Base-by-base conservation (phyloP, 2,329 filamentous ascomycete genomes). In the Colletotrichum theobromicola region DNA sequence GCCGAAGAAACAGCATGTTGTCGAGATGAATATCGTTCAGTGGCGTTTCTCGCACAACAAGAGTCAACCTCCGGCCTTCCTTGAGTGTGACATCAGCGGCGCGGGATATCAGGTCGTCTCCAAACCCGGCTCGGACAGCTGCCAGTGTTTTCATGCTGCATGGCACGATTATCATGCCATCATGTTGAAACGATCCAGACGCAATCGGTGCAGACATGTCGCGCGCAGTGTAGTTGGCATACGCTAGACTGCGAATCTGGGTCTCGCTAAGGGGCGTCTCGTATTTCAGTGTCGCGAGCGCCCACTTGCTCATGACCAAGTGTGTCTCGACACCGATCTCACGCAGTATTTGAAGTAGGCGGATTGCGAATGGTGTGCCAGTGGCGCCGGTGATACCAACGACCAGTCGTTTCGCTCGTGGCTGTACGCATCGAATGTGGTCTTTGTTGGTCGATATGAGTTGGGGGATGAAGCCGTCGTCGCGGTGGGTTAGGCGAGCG, bases 321-420 rank as follows among this genome's bases (percentile, higher is more conserved):
- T 88, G 85, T 0, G 87, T 88, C 78, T 89, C 87, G 21, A 88
- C 77, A n/a, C 84, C 80, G 10, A 88, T 81, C 0, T 77, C 75
- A 2, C 84, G 84, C 0, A 89, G 83, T 3, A 81, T 79, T 7
- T 81, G 79, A 7, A 88, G 84, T 0, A 84, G 76, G 15, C 83
- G 83, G 71, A 88, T 86, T 2, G 82, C 87, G 6, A 85, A 80
- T 4, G 83, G 77, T 3, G 87, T 81, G 4, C 88, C 87, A 0
- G 87, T 89, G 2, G 87, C 87, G 4, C 87, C 87, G 2, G 88
- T 89, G 61, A 89, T 85, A n/a, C 82, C 88, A 6, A 89, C 82
- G 3, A 89, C 53, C 24, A 57, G 16, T 28, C 53, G 53, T 7
- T 28, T 57, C 82, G 58, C 16, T 62, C 58, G 32, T 16, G 24